Conservation (phyloP, 495 filamentous ascomycete genomes). For the Evernia prunastri region DNA sequence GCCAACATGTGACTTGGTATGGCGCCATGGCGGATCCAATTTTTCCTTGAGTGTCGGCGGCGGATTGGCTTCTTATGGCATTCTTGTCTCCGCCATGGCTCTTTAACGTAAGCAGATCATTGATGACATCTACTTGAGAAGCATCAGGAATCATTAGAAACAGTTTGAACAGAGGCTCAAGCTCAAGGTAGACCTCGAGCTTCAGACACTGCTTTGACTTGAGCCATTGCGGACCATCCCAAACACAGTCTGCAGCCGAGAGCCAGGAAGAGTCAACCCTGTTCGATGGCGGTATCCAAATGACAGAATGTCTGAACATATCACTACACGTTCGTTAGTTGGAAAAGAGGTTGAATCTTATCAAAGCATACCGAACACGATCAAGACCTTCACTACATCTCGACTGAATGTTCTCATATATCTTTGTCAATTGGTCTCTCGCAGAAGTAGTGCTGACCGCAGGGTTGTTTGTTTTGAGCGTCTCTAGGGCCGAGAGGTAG, state of each 20-base stretch:
- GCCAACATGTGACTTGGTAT: neutral
- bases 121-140: slow-evolving; percentile 4
- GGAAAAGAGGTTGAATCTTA: neutral
- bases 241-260: slow-evolving; percentile 3
- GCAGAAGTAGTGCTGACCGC: slow-evolving; percentile 1
- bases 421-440: neutral
- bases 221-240: slow-evolving; percentile 6
- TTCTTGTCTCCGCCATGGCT: slow-evolving; percentile 2
- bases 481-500: slow-evolving; percentile 1
- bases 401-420: slow-evolving; percentile 4
- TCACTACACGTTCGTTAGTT: neutral
- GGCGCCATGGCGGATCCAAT: neutral
- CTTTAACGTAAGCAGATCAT: slow-evolving; percentile 9
- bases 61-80: neutral
- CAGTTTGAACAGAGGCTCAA: slow-evolving; percentile 5
- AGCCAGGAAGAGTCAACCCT: slow-evolving; percentile 2
- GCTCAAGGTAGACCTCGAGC: slow-evolving; percentile 9
- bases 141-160: neutral
- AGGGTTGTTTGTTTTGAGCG: slow-evolving; percentile 1
- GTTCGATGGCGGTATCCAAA: slow-evolving; percentile 3
- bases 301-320: neutral
- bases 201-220: slow-evolving; percentile 9
- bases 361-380: neutral
- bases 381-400: slow-evolving; percentile 4
- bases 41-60: neutral